Evolutionary conservation across 768 basidiomycete genomes (phyloP), one percentile per base, ranked within the genome.

Genomic region (Royoungia palumana): DNA sequence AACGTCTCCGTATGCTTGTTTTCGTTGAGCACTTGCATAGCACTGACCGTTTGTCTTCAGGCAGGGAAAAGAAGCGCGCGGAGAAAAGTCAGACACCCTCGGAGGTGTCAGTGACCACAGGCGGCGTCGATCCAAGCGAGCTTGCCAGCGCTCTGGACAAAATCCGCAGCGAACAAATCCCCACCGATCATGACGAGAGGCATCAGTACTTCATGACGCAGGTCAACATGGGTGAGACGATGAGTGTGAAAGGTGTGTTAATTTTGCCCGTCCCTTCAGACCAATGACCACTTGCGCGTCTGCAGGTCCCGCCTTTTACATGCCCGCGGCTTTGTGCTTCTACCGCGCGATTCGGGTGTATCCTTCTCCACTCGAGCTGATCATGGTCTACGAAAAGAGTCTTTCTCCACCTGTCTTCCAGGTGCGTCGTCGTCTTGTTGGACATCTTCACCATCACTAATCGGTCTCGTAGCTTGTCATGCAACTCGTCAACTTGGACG

Each of bases 261-360:
- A 14, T 11, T 28, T 12, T 22, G 32, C 6, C 34, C 40, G 4
- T 41, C 19, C 30, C 44, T 25, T 35, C 22, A 53, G 8, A 16
- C 12, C 21, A 7, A 11, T 48, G 8, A 43, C 41, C 34, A 9
- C 41, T 51, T 13, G 54, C 44, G n/a, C 25, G 41, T 45, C 47
- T 20, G 21, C 53, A 96, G 95, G 94, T 32, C 86, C 89, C 36
- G 69, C 76, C 22, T 86, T 83, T 70, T 72, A 86, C 63, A 76
- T 97, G 22, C 78, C 83, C 11, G 85, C 94, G 17, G 94, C 96
- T 35, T 69, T 90, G 64, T 81, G 84, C 35, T 98, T 98, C 80
- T 99, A 85, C 79, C 81, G 92, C 42, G 94, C 93, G 1, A 82
- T 98, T 50, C 78, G 87, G 46, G 93, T 96, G 30, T 99, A 99